Evolutionary conservation across 768 basidiomycete species (phyloP).

Genomic region (Naganishia vishniacii): DNA sequence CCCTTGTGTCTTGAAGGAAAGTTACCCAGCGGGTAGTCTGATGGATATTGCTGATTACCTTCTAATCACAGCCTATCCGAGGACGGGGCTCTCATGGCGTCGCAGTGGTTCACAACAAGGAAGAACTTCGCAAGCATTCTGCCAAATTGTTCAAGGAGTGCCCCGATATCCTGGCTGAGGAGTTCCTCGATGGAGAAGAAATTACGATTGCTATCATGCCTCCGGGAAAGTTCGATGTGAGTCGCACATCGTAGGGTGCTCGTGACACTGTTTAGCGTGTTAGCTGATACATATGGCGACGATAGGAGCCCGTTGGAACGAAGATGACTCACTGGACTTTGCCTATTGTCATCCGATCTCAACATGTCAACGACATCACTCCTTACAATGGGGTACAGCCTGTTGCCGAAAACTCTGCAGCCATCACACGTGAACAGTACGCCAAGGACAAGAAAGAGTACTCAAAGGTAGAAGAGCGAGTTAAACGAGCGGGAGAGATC

Average conservation of each 20-base stretch:
- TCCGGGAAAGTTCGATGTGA: conserved; percentile 38
- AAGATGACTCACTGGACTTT: conserved; percentile 36
- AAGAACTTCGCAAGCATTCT: conserved; percentile 26
- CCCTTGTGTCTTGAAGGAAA: conserved; percentile 34
- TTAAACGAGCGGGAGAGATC: conserved; percentile 31
- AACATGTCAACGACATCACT: conserved; percentile 38
- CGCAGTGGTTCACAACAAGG: conserved; percentile 24
- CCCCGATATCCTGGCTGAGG: conserved; percentile 25
- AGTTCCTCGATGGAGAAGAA: conserved; percentile 40
- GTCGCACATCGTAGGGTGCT: conserved; percentile 12
- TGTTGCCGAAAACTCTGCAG: conserved; percentile 39
- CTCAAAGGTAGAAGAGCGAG: conserved; percentile 25
- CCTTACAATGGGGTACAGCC: conserved; percentile 42
- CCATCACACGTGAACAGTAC: conserved; percentile 29
- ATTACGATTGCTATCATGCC: conserved; percentile 44
- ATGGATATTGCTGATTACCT: background rate
- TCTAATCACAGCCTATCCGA: conserved; percentile 32
- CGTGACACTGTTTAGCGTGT: too few relatives aligned
- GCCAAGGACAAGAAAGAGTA: conserved; percentile 29
- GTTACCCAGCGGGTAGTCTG: background rate
- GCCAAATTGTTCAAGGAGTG: background rate
- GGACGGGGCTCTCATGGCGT: conserved; percentile 46
- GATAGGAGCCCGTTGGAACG: conserved; percentile 26
- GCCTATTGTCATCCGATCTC: conserved; percentile 37
- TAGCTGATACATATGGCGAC: background rate